Percentiles rank a stretch among this genome's conserved stretches.
Conservation (phyloP, 1,284 basidiomycete genomes). For the Trametes sp. region DNA sequence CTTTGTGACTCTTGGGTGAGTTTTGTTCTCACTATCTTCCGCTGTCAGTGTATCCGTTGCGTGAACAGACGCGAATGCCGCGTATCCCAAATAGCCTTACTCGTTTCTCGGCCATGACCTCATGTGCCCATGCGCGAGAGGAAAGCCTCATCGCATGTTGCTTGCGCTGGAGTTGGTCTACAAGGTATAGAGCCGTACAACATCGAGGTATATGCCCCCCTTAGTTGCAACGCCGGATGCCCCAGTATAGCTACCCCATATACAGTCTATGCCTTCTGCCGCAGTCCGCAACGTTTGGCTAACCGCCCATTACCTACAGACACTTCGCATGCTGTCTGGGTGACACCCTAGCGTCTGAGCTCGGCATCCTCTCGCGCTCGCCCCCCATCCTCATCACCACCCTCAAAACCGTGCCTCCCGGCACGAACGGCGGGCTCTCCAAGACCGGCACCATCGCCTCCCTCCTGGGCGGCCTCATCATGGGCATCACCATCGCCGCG, state of each 20-base stretch:
- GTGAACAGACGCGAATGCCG: not conserved
- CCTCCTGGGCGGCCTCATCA: constrained; percentile 74
- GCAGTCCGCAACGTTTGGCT: not conserved
- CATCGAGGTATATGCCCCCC: too few species aligned
- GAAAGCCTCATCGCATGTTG: too few species aligned
- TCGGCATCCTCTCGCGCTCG: constrained; percentile 81
- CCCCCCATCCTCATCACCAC: constrained; percentile 82
- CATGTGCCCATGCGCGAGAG: too few species aligned
- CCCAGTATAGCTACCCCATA: too few species aligned
- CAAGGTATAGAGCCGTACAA: too few species aligned
- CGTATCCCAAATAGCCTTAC: too few species aligned
- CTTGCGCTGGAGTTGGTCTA: too few species aligned
- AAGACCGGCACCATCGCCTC: constrained; percentile 79
- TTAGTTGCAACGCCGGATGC: too few species aligned
- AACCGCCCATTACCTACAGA: constrained; percentile 43
- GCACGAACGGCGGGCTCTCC: constrained; percentile 92
- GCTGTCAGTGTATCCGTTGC: not conserved
- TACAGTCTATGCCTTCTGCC: too few species aligned
- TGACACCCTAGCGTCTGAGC: constrained; percentile 82
- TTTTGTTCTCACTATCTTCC: constrained; percentile 16
- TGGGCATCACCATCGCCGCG: constrained; percentile 68
- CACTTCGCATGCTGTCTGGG: constrained; percentile 87
- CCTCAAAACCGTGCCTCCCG: constrained; percentile 77
- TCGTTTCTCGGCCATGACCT: too few species aligned
- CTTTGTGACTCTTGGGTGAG: constrained; percentile 75